phyloP scores from a whole-genome alignment of 805 yeast species.

The Kurtzmaniella cleridarum region DNA sequence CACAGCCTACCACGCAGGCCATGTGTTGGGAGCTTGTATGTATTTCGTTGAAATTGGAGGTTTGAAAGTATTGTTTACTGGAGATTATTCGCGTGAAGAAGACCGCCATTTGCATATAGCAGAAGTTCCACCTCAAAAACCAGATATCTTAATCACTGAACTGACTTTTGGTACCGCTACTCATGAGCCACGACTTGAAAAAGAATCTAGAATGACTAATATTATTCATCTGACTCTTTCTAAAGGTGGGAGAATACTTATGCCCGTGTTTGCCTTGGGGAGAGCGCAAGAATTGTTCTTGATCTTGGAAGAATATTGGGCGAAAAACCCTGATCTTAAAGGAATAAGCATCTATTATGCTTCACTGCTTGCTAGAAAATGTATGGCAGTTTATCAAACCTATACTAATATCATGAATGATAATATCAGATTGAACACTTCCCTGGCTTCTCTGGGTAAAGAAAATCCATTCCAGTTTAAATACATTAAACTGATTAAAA shows the following conservation, averaged over 20 bases:
- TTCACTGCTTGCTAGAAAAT: slow-evolving; percentile 86
- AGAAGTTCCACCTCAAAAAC: slow-evolving; percentile 82
- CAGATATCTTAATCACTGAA: slow-evolving; percentile 89
- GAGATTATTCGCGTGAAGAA: slow-evolving; percentile 94
- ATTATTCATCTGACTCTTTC: slow-evolving; percentile 76
- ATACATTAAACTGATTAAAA: slow-evolving; percentile 72
- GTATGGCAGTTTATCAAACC: slow-evolving; percentile 96
- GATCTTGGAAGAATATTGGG: slow-evolving; percentile 94
- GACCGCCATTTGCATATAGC: slow-evolving; percentile 94
- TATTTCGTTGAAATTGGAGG: slow-evolving; percentile 94
- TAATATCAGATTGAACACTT: slow-evolving; percentile 61
- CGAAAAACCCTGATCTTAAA: slow-evolving; percentile 73
- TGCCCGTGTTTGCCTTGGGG: slow-evolving; percentile 96
- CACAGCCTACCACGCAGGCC: slow-evolving; percentile 99
- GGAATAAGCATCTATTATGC: slow-evolving; percentile 85
- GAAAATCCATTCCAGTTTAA: slow-evolving; percentile 86
- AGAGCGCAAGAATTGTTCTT: slow-evolving; percentile 91
- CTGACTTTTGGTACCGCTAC: slow-evolving; percentile 98
- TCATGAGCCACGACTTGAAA: slow-evolving; percentile 83
- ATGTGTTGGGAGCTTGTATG: slow-evolving; percentile 98
- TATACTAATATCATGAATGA: slow-evolving; percentile 98
- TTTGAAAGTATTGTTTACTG: slow-evolving; percentile 81
- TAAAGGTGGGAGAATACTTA: slow-evolving; percentile 85
- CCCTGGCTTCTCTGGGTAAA: slow-evolving; percentile 32
- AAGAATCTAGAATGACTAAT: slow-evolving; percentile 76